phyloP scores from a whole-genome alignment of 495 filamentous ascomycete species.

The Extremus antarcticus region DNA sequence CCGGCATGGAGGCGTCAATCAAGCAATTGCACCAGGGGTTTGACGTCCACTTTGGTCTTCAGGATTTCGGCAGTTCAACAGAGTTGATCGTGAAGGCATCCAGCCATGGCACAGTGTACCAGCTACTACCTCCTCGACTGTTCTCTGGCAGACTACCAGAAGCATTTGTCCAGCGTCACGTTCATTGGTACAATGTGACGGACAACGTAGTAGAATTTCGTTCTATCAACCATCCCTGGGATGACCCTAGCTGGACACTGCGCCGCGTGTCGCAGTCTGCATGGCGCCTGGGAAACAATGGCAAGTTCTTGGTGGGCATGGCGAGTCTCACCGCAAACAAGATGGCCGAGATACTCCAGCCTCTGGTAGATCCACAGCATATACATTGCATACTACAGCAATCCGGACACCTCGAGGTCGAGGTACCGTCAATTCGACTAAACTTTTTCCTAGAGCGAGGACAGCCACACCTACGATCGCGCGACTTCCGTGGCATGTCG shows the following conservation, averaged over 20 bases:
- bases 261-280: neutral
- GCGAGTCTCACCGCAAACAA: conserved; percentile 23
- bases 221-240: conserved; percentile 35
- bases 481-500: conserved; percentile 44
- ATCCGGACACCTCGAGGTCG: conserved; percentile 26
- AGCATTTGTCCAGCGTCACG: conserved; percentile 36
- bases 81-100: conserved; percentile 24
- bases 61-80: neutral
- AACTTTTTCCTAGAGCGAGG: conserved; percentile 34
- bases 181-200: conserved; percentile 49
- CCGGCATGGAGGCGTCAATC: conserved; percentile 38
- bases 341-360: conserved; percentile 28
- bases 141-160: conserved; percentile 38
- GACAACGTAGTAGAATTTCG: conserved; percentile 42
- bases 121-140: conserved; percentile 37
- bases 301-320: conserved; percentile 26
- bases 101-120: conserved; percentile 19
- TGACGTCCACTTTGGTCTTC: conserved; percentile 35
- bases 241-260: neutral
- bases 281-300: neutral
- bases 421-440: conserved; percentile 41
- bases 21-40: conserved; percentile 25
- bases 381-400: conserved; percentile 31
- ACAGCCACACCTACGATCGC: conserved; percentile 32
- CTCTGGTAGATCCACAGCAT: conserved; percentile 28